Evolutionary conservation across 1,284 basidiomycete species (phyloP).

Genomic region (Abortiporus biennis): DNA sequence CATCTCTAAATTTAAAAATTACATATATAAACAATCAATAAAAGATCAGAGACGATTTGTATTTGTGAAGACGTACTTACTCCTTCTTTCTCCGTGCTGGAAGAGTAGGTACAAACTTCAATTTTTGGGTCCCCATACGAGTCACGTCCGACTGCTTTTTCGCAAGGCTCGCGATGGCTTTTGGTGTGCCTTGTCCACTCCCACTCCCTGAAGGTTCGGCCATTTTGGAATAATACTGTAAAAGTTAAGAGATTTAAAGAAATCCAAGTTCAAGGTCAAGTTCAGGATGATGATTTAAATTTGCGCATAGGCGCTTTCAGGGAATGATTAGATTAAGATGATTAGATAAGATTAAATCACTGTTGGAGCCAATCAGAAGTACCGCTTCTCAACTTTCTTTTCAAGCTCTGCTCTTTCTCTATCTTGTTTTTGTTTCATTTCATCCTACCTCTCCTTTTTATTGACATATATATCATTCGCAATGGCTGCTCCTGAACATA

Average conservation of each 20-base stretch:
- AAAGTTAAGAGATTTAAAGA: neutral
- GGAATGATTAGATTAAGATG: too few relatives aligned
- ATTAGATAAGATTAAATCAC: too few relatives aligned
- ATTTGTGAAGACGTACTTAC: slow-evolving; percentile 37
- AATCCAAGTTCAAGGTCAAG: neutral
- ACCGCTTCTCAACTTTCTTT: neutral
- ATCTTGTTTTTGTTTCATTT: neutral
- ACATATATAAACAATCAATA: neutral
- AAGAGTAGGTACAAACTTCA: slow-evolving; percentile 75
- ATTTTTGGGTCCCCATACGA: slow-evolving; percentile 62
- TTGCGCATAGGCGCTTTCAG: too few relatives aligned
- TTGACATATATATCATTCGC: too few relatives aligned
- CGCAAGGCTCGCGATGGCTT: slow-evolving; percentile 67
- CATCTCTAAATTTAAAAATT: slow-evolving; percentile 24
- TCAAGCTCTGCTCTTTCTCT: neutral
- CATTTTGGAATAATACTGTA: too few relatives aligned
- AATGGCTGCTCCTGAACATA: too few relatives aligned
- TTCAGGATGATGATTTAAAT: too few relatives aligned
- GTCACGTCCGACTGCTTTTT: slow-evolving; percentile 69
- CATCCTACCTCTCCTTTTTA: neutral
- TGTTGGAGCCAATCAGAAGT: too few relatives aligned
- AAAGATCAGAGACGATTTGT: too few relatives aligned
- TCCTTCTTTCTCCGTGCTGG: slow-evolving; percentile 69
- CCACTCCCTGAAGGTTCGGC: slow-evolving; percentile 18
- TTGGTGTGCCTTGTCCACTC: slow-evolving; percentile 21